These are phyloP conservation scores for Cutaneotrichosporon dermatis DNA, from an alignment of 1,284 basidiomycete genomes.

Conservation along the genomic window DNA sequence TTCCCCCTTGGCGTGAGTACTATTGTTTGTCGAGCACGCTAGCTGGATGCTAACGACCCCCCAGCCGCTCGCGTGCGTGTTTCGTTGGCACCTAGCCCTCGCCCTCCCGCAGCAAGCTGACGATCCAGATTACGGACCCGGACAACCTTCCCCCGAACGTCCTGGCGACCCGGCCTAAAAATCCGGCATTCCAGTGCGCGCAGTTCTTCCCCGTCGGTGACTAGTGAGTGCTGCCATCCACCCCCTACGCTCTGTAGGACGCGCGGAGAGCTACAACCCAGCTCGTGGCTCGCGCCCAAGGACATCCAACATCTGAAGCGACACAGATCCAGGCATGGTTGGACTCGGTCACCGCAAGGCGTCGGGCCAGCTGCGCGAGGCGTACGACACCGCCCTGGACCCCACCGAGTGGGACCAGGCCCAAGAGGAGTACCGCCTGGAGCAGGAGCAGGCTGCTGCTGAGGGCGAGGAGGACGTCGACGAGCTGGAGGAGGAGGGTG, in stretches of 20 bases:
- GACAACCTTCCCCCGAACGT: conserved; percentile 38
- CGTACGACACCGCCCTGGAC: conserved; percentile 78
- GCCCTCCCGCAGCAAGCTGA: conserved; percentile 3
- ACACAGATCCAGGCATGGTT: conserved; percentile 83
- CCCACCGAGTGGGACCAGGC: conserved; percentile 62
- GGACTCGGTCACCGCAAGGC: conserved; percentile 64
- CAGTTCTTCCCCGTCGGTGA: conserved; percentile 61
- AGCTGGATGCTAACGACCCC: neutral
- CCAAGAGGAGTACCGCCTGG: conserved; percentile 55
- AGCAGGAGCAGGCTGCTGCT: conserved; percentile 59
- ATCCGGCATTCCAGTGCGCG: conserved; percentile 30
- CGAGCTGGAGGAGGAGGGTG: conserved; percentile 55
- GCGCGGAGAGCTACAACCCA: conserved; percentile 46
- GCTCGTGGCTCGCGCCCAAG: conserved; percentile 77
- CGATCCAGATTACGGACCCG: conserved; percentile 36
- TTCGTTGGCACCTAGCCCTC: neutral
- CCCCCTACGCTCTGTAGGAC: neutral
- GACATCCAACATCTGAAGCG: conserved; percentile 74
- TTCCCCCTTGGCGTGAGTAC: conserved; percentile 77
- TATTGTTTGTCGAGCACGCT: neutral
- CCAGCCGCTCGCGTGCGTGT: conserved; percentile 21
- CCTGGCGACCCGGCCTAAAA: conserved; percentile 33
- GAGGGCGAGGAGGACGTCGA: conserved; percentile 58
- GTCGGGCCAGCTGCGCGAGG: conserved; percentile 67
- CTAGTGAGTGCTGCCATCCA: conserved; percentile 60